Evolutionary conservation across 192 early-diverging fungal species (phyloP).

Genomic region (Backusella australiensis): DNA sequence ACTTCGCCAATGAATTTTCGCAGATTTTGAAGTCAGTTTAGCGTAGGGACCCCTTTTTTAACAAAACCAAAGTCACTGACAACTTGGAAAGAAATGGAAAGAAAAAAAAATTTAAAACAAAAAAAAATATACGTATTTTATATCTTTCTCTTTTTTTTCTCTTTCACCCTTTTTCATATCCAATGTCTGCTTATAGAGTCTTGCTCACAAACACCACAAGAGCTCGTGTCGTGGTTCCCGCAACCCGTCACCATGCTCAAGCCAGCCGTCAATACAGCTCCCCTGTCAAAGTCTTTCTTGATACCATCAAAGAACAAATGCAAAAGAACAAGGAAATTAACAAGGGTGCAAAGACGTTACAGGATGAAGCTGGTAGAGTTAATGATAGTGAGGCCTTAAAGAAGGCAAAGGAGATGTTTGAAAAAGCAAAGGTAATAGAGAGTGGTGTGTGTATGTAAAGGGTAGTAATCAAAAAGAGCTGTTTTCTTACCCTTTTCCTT

Average conservation of each 20-base stretch:
- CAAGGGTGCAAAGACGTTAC: constrained; percentile 86
- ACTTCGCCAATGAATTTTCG: neutral
- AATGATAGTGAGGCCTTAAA: constrained; percentile 86
- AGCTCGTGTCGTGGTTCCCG: neutral
- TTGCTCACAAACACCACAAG: constrained; percentile 1
- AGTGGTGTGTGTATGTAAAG: neutral
- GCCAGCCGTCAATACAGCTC: constrained; percentile 33
- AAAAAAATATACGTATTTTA: neutral
- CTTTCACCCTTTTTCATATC: neutral
- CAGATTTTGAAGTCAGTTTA: neutral
- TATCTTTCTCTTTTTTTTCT: neutral
- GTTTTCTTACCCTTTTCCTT: neutral
- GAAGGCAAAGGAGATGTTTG: constrained; percentile 74
- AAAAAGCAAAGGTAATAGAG: constrained; percentile 49
- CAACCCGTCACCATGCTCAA: neutral
- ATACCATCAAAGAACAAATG: constrained; percentile 89
- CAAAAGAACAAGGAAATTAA: constrained; percentile 95
- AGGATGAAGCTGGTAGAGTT: constrained; percentile 77
- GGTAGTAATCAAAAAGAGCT: neutral
- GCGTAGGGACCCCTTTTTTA: neutral
- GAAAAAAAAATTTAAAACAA: neutral
- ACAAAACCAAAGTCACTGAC: neutral
- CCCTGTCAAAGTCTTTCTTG: constrained; percentile 79
- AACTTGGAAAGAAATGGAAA: constrained; percentile 1
- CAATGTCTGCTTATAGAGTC: constrained; percentile 16